A percentile compares a stretch with the other conserved stretches of the same genome.
Conservation (phyloP, 83 land plant species). For the Picea abies region DNA sequence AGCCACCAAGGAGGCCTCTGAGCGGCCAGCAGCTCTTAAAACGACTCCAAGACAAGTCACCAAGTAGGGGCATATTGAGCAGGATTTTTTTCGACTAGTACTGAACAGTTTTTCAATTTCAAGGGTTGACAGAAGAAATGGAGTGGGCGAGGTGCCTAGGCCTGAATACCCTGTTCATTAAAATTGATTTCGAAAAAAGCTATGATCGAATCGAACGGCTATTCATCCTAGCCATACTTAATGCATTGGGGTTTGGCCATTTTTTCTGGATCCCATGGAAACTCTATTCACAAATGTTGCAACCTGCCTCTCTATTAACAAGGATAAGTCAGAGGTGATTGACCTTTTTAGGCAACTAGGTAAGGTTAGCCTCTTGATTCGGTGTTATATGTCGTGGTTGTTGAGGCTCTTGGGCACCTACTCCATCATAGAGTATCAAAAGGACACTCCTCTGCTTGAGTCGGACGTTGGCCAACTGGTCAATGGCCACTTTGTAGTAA, state of each 20-base stretch:
- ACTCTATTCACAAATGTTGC: background rate
- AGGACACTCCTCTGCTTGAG: background rate
- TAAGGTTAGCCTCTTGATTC: background rate
- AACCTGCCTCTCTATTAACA: background rate
- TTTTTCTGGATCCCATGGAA: background rate
- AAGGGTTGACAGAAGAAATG: background rate
- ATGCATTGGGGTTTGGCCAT: background rate
- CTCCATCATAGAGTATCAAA: background rate
- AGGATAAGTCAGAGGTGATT: background rate
- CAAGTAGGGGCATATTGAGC: background rate
- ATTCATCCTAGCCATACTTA: background rate
- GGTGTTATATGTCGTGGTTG: background rate
- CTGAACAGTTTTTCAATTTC: background rate
- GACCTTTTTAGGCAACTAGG: background rate
- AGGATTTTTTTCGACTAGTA: background rate
- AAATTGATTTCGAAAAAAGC: background rate
- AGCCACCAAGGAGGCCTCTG: background rate
- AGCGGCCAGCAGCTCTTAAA: background rate
- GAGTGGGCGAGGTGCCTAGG: background rate
- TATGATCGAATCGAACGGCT: background rate
- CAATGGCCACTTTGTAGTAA: background rate
- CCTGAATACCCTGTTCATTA: background rate
- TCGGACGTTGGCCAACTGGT: background rate
- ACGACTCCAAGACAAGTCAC: background rate
- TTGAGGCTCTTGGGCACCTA: background rate